Base-by-base conservation (phyloP, 495 filamentous ascomycete genomes). In the Penicillium soppii region DNA sequence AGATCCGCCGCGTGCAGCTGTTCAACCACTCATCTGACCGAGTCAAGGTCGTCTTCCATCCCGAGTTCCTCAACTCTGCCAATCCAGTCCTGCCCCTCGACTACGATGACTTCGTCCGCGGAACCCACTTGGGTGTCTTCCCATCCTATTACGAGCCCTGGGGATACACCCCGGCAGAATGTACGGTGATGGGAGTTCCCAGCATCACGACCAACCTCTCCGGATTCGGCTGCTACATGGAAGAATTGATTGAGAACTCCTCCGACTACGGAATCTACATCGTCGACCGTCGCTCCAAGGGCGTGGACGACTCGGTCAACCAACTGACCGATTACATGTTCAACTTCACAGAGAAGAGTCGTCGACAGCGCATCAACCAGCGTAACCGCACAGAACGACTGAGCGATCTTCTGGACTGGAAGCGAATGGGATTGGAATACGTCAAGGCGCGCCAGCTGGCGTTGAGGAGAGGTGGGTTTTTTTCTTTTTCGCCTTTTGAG, bases 171-270 rank as follows among this genome's bases (percentile, higher is more conserved):
- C 94, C 94, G 0, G 94, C 94, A 23, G 94, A 98, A 68, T 98
- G 94, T 73, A 98, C 94, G 0, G 94, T 98, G 37, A 98, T 98
- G 94, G 94, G 94, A 55, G 92, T 98, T 43, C 94, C 94, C 15
- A 95, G 90, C 69, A 98, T 98, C 72, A 97, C 94, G 5, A 98
- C 94, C 8, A 98, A 98, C 60, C 77, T 98, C 7, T 97, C 94
- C 19, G 94, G 94, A 7, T 98, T 98, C 57, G 94, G 94, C 32
- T 98, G 94, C 69, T 98, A 98, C 67, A 98, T 98, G 94, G 94
- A 98, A 69, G 94, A 98, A 65, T 74, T 98, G 56, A 97, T 98
- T 56, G 94, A 97, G 69, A 98, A 97, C 65, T 94, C 94, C 29
- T 86, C 84, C 30, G 94, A 98, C 69, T 98, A 98, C 61, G 94